A percentile compares a stretch with the other conserved stretches of the same genome.
Conservation (phyloP, 176 grass and related monocot genomes). For the Ensete ventricosum region DNA sequence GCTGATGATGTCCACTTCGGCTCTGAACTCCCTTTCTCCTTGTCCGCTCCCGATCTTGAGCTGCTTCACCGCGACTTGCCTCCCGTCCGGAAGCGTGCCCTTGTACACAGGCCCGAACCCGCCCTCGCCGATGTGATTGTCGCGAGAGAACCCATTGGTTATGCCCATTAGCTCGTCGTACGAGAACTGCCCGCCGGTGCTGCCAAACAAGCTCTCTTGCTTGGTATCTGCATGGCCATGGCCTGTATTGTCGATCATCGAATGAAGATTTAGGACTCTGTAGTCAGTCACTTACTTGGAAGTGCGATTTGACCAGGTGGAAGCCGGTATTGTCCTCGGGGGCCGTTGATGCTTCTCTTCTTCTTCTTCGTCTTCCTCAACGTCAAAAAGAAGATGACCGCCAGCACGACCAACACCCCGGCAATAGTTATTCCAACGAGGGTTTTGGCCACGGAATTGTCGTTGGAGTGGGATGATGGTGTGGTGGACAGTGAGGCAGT, state of each 20-base stretch:
- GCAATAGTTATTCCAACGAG: too few relatives aligned
- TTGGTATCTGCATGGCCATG: too few relatives aligned
- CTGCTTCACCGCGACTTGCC: slow-evolving; percentile 75
- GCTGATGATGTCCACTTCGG: too few relatives aligned
- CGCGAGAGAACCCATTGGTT: slow-evolving; percentile 35
- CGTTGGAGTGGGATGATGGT: too few relatives aligned
- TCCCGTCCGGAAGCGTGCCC: slow-evolving; percentile 38
- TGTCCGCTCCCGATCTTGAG: slow-evolving; percentile 55
- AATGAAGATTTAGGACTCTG: slow-evolving; percentile 1
- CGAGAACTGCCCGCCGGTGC: slow-evolving; percentile 28
- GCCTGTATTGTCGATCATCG: too few relatives aligned
- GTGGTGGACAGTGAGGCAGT: too few relatives aligned
- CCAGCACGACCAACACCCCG: too few relatives aligned
- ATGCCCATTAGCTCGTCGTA: slow-evolving; percentile 40
- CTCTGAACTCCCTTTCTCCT: slow-evolving; percentile 24
- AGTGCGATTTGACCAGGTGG: neutral
- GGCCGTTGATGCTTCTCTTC: neutral
- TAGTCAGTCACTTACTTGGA: neutral
- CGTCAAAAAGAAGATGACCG: too few relatives aligned
- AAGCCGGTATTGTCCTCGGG: neutral
- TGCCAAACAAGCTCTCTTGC: too few relatives aligned
- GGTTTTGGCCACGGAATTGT: too few relatives aligned
- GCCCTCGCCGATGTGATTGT: slow-evolving; percentile 46
- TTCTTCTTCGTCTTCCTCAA: too few relatives aligned
- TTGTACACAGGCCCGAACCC: slow-evolving; percentile 54